A percentile compares a stretch with the other conserved stretches of the same genome.
Evolutionary conservation across 805 yeast species (phyloP).

Genomic region (Candida easanensis): DNA sequence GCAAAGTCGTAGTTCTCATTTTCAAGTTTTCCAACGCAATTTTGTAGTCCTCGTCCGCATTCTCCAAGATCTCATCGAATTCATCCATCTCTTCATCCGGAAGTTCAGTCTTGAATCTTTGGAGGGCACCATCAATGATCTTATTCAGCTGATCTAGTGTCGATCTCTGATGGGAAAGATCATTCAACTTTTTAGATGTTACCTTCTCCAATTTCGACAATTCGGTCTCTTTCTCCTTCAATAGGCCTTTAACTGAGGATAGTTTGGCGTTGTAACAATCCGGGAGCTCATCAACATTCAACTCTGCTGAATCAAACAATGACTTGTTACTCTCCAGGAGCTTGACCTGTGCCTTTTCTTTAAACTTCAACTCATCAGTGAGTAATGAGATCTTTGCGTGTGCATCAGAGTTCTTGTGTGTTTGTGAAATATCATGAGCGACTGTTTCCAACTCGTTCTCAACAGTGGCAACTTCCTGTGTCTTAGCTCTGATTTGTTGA

Average conservation of each 20-base stretch:
- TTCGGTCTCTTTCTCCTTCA: slow-evolving; percentile 10
- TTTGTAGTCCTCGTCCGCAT: slow-evolving; percentile 60
- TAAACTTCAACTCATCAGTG: slow-evolving; percentile 36
- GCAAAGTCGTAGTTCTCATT: slow-evolving; percentile 63
- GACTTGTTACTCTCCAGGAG: slow-evolving; percentile 27
- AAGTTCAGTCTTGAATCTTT: slow-evolving; percentile 21
- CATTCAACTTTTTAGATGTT: slow-evolving; percentile 16
- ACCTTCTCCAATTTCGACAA: slow-evolving; percentile 1
- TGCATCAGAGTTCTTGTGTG: slow-evolving; percentile 56
- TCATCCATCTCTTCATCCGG: slow-evolving; percentile 41
- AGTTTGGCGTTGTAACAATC: slow-evolving; percentile 5
- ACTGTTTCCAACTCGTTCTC: slow-evolving; percentile 52
- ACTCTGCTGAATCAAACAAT: slow-evolving; percentile 20
- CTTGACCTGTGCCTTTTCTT: slow-evolving; percentile 29
- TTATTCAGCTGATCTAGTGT: slow-evolving; percentile 7
- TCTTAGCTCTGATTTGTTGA: slow-evolving; percentile 35
- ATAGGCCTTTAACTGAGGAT: neutral
- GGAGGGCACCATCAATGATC: slow-evolving; percentile 10
- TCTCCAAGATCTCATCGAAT: slow-evolving; percentile 48
- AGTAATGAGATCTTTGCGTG: slow-evolving; percentile 51
- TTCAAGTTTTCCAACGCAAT: slow-evolving; percentile 63
- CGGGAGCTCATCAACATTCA: slow-evolving; percentile 20
- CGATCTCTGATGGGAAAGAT: slow-evolving; percentile 15
- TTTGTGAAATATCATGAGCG: slow-evolving; percentile 45
- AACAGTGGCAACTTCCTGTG: slow-evolving; percentile 32